A percentile compares a stretch with the other conserved stretches of the same genome.
These are phyloP conservation scores for Ogataea dorogensis DNA, from an alignment of 805 yeast species.

Conservation along the genomic window DNA sequence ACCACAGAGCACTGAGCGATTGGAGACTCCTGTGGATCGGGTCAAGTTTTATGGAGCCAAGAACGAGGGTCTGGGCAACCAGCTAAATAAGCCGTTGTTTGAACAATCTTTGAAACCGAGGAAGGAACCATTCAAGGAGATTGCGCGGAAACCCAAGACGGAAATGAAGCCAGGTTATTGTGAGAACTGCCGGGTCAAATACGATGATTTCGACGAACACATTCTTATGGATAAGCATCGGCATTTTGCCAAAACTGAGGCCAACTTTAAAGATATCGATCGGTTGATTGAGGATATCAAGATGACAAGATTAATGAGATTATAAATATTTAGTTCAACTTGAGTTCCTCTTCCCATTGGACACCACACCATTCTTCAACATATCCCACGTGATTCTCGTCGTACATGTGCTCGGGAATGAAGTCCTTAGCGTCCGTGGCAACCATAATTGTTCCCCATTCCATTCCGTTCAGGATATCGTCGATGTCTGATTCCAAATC, in stretches of 20 bases:
- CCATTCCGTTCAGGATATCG: conserved; percentile 74
- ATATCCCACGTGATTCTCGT: conserved; percentile 62
- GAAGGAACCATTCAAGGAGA: conserved; percentile 3
- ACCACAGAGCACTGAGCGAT: conserved; percentile 1
- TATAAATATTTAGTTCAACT: conserved; percentile 13
- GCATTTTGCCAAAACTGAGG: conserved; percentile 69
- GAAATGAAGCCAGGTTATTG: conserved; percentile 70
- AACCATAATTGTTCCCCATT: conserved; percentile 93
- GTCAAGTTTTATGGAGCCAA: conserved; percentile 1
- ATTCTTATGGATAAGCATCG: conserved; percentile 67
- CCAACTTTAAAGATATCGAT: conserved; percentile 77
- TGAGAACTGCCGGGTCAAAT: conserved; percentile 87
- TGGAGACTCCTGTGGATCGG: conserved; percentile 4
- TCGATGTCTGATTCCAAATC: conserved; percentile 61
- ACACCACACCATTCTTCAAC: conserved; percentile 31
- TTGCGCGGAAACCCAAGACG: conserved; percentile 18
- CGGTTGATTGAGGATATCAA: conserved; percentile 52
- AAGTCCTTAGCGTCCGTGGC: conserved; percentile 69
- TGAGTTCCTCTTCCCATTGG: conserved; percentile 29
- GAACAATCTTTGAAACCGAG: conserved; percentile 7
- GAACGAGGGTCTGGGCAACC: background rate
- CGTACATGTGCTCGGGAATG: conserved; percentile 46
- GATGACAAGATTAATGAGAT: conserved; percentile 25
- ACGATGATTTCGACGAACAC: conserved; percentile 78
- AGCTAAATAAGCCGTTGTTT: conserved; percentile 3